phyloP scores from a whole-genome alignment of 331 rosid species.

The Phaseolus coccineus region DNA sequence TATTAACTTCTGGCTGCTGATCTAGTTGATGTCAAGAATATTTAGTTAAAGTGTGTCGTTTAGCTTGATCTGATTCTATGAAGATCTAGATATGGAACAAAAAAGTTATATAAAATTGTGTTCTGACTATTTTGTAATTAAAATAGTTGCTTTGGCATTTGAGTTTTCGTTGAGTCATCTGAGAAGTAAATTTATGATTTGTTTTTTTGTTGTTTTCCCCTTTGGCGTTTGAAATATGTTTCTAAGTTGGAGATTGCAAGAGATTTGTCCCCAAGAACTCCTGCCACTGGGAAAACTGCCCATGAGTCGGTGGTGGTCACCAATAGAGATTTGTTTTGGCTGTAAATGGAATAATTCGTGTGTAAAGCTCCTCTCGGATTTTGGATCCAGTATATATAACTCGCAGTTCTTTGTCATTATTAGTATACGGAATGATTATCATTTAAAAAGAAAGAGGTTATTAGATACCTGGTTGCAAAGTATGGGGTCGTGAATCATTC shows the following conservation, averaged over 20 bases:
- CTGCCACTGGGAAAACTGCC: background rate
- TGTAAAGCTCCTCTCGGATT: background rate
- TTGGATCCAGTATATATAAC: background rate
- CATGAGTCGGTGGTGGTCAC: conserved; percentile 11
- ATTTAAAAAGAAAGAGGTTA: background rate
- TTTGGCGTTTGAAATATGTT: background rate
- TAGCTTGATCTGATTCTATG: conserved; percentile 22
- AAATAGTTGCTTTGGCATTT: conserved; percentile 25
- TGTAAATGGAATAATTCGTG: conserved; percentile 13
- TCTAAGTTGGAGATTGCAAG: background rate
- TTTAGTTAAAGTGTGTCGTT: background rate
- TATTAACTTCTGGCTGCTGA: conserved; percentile 10
- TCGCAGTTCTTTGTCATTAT: background rate
- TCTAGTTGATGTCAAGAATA: conserved; percentile 11
- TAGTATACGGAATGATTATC: background rate
- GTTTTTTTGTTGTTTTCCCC: background rate
- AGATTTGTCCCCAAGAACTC: conserved; percentile 9
- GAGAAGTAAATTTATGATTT: background rate
- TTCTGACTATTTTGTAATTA: background rate
- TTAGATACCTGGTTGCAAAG: background rate
- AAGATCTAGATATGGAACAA: conserved; percentile 17
- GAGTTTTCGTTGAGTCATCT: conserved; percentile 11
- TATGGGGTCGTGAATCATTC: background rate
- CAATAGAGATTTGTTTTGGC: background rate
- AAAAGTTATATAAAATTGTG: background rate